Base-by-base conservation (phyloP, 345 rosid genomes). In the Brassica incana region DNA sequence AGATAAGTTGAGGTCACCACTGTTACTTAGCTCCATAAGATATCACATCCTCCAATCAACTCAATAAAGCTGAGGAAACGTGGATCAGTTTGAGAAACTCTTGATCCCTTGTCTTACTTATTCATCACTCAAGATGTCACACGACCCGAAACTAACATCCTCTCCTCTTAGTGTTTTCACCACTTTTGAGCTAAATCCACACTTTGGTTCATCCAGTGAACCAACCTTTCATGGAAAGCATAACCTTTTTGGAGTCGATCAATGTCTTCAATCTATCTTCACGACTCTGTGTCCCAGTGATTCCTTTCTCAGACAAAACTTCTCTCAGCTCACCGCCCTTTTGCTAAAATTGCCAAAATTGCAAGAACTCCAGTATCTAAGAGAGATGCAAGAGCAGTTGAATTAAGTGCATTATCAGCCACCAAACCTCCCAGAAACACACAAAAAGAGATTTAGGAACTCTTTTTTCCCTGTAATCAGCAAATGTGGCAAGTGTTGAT, bases 101-200 rank as follows among this genome's bases (percentile, higher is more conserved):
- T 95, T 95, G 30, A 95, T 84, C 69, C 97, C 98, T 81, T 90
- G 99, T 83, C 99, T 89, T 32, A 91, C 97, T 87, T 95, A 97
- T 77, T 93, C 99, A 25, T 95, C 92, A 0, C 75, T 75, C 72
- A 93, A 81, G 59, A 93, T 90, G 75, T 95, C 98, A 2, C 93
- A 95, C 33, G 92, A 88, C n/a, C 92, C 92, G 20, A 91, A 95
- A 79, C 69, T 74, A 64, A 93, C 81, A 6, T 86, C 88, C 63
- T 88, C 92, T 72, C 87, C 99, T 70, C 80, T 88, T 59, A 93
- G 77, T 8, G 97, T 89, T 61, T 88, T 91, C 59, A 91, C 97
- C 29, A 93, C 99, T 83, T 91, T 90, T 65, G 99, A 93, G 83
- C 98, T 91, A 69, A 93, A 95, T 56, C 99, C 99, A 5, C 99